A percentile compares a stretch with the other conserved stretches of the same genome.
Evolutionary conservation across 2,329 filamentous ascomycete genomes (phyloP).

Genomic region (Penicillium sp.): DNA sequence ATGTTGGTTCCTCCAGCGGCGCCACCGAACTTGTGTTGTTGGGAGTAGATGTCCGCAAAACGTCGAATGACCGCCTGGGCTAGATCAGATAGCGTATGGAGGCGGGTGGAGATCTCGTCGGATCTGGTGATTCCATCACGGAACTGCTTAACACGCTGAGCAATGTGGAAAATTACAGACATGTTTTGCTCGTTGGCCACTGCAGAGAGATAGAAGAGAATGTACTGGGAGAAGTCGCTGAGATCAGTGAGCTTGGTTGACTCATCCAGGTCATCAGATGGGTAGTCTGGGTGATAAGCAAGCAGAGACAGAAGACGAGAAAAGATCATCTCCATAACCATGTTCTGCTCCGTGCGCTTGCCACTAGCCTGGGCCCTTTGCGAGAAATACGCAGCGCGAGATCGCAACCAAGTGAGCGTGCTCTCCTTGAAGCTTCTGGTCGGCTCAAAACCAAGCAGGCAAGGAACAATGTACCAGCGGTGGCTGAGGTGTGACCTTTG

Average conservation of each 20-base stretch:
- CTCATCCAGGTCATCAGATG: constrained; percentile 34
- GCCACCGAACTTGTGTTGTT: constrained; percentile 50
- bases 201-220: constrained; percentile 79
- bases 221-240: constrained; percentile 77
- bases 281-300: constrained; percentile 89
- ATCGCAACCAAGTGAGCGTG: constrained; percentile 82
- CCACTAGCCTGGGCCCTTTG: constrained; percentile 38
- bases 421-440: constrained; percentile 64
- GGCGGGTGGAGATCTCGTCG: constrained; percentile 41
- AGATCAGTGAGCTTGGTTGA: constrained; percentile 54
- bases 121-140: constrained; percentile 66
- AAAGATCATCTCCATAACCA: constrained; percentile 73
- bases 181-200: constrained; percentile 84
- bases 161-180: constrained; percentile 82
- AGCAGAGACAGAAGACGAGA: constrained; percentile 79
- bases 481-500: constrained; percentile 64
- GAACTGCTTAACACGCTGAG: constrained; percentile 87
- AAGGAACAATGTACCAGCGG: constrained; percentile 84
- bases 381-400: constrained; percentile 64
- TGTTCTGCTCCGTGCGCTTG: constrained; percentile 49
- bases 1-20: constrained; percentile 43
- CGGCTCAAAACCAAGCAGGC: constrained; percentile 88
- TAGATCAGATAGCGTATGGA: constrained; percentile 85
- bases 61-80: constrained; percentile 74
- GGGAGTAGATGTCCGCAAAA: constrained; percentile 80